Conservation (phyloP, 2,329 filamentous ascomycete genomes). For the Zymoseptoria ardabiliae region DNA sequence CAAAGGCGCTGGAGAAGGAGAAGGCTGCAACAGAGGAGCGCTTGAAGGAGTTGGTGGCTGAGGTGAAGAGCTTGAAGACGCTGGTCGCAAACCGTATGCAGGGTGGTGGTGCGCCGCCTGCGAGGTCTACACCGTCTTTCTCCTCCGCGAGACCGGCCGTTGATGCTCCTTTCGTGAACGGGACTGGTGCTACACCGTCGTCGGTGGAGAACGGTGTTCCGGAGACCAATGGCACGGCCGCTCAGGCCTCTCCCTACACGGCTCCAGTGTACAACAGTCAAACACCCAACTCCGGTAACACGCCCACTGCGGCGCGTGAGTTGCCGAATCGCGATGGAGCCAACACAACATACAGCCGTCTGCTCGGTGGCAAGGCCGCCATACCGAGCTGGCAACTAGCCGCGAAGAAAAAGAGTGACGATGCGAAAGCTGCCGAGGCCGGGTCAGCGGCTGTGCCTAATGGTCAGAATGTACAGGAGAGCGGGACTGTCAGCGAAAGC, state of each 20-base stretch:
- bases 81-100: conserved; percentile 61
- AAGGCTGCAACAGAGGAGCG: conserved; percentile 75
- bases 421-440: conserved; percentile 33
- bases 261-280: background rate
- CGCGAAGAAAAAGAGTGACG: conserved; percentile 41
- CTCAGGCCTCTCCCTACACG: background rate
- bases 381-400: conserved; percentile 50
- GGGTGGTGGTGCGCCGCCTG: conserved; percentile 12
- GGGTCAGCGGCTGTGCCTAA: conserved; percentile 6
- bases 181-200: conserved; percentile 1
- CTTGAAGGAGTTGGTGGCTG: conserved; percentile 74
- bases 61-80: conserved; percentile 88
- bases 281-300: conserved; percentile 4
- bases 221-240: conserved; percentile 16
- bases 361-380: conserved; percentile 31
- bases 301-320: conserved; percentile 11
- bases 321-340: conserved; percentile 9
- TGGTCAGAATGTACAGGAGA: conserved; percentile 15
- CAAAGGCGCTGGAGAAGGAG: conserved; percentile 79
- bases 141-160: conserved; percentile 3
- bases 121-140: conserved; percentile 20
- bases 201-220: conserved; percentile 5
- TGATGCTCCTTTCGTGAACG: conserved; percentile 19
- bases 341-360: conserved; percentile 20
- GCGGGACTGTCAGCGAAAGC: conserved; percentile 18